These are phyloP conservation scores for Globisporangium echinulatum DNA, from an alignment of 352 stramenopile species.

Conservation along the genomic window DNA sequence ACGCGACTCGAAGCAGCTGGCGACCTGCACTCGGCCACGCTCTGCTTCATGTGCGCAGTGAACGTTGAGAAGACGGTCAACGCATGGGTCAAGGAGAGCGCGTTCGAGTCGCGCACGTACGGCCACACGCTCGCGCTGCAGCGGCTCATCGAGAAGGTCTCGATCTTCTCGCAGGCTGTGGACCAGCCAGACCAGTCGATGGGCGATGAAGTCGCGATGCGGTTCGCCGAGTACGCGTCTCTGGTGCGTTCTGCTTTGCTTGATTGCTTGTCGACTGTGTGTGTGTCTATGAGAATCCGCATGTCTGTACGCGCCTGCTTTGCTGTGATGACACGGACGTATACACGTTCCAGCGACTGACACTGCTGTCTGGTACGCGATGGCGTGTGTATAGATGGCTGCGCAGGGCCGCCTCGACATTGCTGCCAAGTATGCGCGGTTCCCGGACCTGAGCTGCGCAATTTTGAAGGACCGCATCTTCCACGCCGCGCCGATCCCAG, in stretches of 20 bases:
- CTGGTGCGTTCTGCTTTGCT: constrained; percentile 32
- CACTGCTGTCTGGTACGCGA: too few species aligned
- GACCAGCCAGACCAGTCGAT: constrained; percentile 83
- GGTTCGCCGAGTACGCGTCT: constrained; percentile 91
- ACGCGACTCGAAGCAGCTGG: constrained; percentile 87
- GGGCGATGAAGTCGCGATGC: constrained; percentile 77
- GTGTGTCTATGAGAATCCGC: too few species aligned
- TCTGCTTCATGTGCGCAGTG: constrained; percentile 97
- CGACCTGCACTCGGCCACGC: constrained; percentile 87
- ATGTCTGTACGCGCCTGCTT: not conserved
- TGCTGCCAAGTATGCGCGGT: constrained; percentile 90
- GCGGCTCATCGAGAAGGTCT: constrained; percentile 96
- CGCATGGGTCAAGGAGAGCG: constrained; percentile 88
- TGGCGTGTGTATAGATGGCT: constrained; percentile 60
- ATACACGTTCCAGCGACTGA: too few species aligned
- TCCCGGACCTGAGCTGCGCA: constrained; percentile 62
- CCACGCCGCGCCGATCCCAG: constrained; percentile 68
- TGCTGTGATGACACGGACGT: not conserved
- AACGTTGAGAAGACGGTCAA: constrained; percentile 85
- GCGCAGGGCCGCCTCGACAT: constrained; percentile 90
- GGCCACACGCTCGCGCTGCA: constrained; percentile 87
- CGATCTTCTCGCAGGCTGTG: constrained; percentile 89
- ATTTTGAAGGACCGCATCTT: constrained; percentile 86
- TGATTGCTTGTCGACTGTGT: not conserved
- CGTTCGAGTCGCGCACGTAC: constrained; percentile 62